Evolutionary conservation across 164 flowering plant genomes (phyloP).

Genomic region (Piper longum): DNA sequence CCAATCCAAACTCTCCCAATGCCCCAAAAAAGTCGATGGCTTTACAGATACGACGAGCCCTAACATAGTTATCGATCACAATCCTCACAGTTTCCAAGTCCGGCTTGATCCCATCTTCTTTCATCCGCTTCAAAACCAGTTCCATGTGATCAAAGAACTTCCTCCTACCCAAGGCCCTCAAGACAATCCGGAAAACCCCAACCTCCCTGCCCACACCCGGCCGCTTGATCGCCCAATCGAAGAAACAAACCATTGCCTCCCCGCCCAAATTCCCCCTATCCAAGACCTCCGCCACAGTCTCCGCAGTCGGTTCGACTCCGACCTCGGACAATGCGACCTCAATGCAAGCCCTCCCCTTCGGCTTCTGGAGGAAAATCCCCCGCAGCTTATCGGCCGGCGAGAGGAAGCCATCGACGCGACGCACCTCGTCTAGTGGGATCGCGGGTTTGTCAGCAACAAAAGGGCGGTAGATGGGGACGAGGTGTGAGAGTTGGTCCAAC

Average conservation of each 20-base stretch:
- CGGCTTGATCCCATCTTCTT: slow-evolving; percentile 15
- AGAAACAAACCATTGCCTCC: slow-evolving; percentile 59
- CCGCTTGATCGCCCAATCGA: slow-evolving; percentile 64
- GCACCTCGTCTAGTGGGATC: neutral
- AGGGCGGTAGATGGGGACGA: slow-evolving; percentile 20
- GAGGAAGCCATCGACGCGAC: slow-evolving; percentile 38
- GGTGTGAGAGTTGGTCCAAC: slow-evolving; percentile 38
- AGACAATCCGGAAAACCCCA: slow-evolving; percentile 26
- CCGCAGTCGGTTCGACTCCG: slow-evolving; percentile 30
- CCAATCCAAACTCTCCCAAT: slow-evolving; percentile 39
- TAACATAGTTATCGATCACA: slow-evolving; percentile 46
- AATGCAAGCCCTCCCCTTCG: slow-evolving; percentile 43
- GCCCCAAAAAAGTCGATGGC: slow-evolving; percentile 40
- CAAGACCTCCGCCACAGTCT: slow-evolving; percentile 46
- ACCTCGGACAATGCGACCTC: slow-evolving; percentile 35
- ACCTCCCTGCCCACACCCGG: slow-evolving; percentile 11
- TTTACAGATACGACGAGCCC: slow-evolving; percentile 40
- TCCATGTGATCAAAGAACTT: slow-evolving; percentile 39
- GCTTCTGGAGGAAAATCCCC: slow-evolving; percentile 75
- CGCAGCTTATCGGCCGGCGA: slow-evolving; percentile 66
- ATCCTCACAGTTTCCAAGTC: slow-evolving; percentile 36
- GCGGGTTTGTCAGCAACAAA: slow-evolving; percentile 1
- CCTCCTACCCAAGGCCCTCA: slow-evolving; percentile 72
- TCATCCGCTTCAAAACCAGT: slow-evolving; percentile 36
- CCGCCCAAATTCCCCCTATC: slow-evolving; percentile 61